Base-by-base conservation (phyloP, 176 grass and related monocot genomes). In the Phyllostachys edulis region DNA sequence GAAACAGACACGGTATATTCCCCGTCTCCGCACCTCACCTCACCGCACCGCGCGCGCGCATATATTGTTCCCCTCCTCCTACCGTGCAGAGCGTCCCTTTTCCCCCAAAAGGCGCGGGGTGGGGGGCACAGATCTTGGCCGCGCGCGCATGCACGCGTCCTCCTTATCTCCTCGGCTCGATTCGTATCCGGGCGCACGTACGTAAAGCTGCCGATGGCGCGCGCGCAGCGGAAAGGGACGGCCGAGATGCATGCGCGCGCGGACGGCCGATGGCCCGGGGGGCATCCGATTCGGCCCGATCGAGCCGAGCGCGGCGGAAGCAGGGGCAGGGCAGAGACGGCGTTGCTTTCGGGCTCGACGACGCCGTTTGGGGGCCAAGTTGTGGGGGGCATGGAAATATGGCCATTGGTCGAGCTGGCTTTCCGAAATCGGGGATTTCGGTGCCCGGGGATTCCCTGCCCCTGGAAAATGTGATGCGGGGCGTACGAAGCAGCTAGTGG, bases 251-350 rank as follows among this genome's bases (percentile, higher is more conserved):
- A 5, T 8, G 60, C 23, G 47, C 64, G 77, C 29, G 21, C 13
- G 47, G 26, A 0, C 24, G 64, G 51, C 8, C 32, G 34, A 46
- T 38, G 37, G 38, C 69, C 42, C 12, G 6, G 32, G 20, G 47
- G 13, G 74, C 45, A 88, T 65, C 80, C 14, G 66, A 71, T 84
- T 88, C 80, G 26, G 41, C 9, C 40, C 60, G 54, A 8, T 21
- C 18, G 29, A 67, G 73, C 17, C 13, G 45, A 26, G 29, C 24
- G 21, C 24, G 24, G 44, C 29, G 26, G 23, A 5, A 11, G 60
- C 26, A 15, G 11, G 1, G 29, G 29, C 32, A 34, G 23, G 11
- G 41, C 21, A 15, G 40, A 45, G 9, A 49, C 60, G 63, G 3
- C 45, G 61, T 49, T n/a, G 80, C 61, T 32, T 63, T 15, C 26